Conservation (phyloP, 164 flowering plant genomes). For the Paratinospora sagittata region DNA sequence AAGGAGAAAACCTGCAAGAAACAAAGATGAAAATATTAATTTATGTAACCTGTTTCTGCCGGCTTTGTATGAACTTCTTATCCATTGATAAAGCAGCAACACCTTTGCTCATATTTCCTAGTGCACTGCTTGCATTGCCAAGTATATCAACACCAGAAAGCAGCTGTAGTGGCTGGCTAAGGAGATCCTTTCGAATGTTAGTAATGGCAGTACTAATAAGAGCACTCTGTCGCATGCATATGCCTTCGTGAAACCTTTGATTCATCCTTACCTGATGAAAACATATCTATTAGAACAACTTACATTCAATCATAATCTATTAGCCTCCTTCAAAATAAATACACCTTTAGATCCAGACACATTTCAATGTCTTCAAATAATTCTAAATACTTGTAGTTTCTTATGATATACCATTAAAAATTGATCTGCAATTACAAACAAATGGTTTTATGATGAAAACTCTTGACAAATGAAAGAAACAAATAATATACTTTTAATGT, state of each 20-base stretch:
- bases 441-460: neutral
- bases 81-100: conserved; percentile 99
- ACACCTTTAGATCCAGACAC: neutral
- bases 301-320: neutral
- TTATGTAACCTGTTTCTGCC: conserved; percentile 77
- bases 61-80: conserved; percentile 91
- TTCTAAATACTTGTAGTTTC: neutral
- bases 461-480: neutral
- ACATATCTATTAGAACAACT: neutral
- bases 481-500: neutral
- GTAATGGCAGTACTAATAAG: conserved; percentile 61
- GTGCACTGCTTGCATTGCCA: conserved; percentile 99
- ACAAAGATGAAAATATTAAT: neutral
- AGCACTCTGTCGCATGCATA: conserved; percentile 85
- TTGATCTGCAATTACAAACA: neutral
- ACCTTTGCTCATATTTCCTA: conserved; percentile 99
- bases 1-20: neutral
- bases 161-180: conserved; percentile 94
- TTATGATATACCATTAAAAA: neutral
- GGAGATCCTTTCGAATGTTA: conserved; percentile 83
- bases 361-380: neutral
- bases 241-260: conserved; percentile 71
- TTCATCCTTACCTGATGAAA: conserved; percentile 67
- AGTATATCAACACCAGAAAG: conserved; percentile 95
- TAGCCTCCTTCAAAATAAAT: neutral